Conservation (phyloP, 768 basidiomycete species). For the Amanita rimosa region DNA sequence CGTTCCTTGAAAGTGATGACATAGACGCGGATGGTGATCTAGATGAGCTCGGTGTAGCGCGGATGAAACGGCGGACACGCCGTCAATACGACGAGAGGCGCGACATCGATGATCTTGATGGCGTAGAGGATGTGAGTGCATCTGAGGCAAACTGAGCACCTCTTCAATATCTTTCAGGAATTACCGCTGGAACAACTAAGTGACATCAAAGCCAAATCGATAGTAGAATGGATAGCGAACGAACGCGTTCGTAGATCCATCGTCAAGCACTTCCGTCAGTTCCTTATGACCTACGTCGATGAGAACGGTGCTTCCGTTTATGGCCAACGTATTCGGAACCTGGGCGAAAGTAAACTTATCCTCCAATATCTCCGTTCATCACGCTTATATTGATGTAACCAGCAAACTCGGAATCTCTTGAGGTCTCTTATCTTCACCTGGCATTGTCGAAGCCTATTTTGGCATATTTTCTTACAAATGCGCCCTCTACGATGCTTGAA, state of each 20-base stretch:
- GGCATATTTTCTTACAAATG: constrained; percentile 95
- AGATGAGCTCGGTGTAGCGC: constrained; percentile 53
- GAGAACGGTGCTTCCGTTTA: constrained; percentile 88
- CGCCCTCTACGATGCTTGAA: constrained; percentile 82
- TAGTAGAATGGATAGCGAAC: constrained; percentile 95
- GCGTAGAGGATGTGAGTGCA: constrained; percentile 65
- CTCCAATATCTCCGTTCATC: constrained; percentile 12
- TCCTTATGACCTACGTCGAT: constrained; percentile 93
- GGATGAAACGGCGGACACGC: constrained; percentile 74
- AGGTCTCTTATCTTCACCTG: constrained; percentile 95
- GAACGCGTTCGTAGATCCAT: constrained; percentile 88
- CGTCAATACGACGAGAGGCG: constrained; percentile 90
- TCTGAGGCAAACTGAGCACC: not conserved
- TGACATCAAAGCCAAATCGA: constrained; percentile 95
- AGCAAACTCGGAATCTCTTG: constrained; percentile 97
- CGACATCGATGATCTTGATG: constrained; percentile 86
- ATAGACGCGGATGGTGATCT: constrained; percentile 66
- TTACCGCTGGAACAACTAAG: constrained; percentile 91
- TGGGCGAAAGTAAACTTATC: constrained; percentile 76
- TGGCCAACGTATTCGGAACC: constrained; percentile 82
- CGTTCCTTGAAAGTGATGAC: constrained; percentile 79
- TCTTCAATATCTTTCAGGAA: constrained; percentile 41
- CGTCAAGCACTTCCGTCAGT: constrained; percentile 86
- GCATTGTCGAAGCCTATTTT: constrained; percentile 88
- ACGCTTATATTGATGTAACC: constrained; percentile 9